phyloP scores from a whole-genome alignment of 2,329 filamentous ascomycete species.

The Cryphonectria japonica region DNA sequence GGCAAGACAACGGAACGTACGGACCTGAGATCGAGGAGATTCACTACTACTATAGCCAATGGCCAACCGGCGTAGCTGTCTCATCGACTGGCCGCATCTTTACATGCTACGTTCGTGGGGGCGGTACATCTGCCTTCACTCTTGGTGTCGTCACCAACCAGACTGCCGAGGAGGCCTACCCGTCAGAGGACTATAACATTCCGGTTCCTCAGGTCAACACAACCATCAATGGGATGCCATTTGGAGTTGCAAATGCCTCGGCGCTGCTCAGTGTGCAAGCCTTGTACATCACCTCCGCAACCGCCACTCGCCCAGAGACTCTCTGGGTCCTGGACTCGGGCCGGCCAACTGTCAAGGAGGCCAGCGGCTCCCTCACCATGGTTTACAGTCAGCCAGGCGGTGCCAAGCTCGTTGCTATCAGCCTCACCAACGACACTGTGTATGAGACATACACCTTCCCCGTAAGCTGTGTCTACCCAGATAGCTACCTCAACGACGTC shows the following conservation, averaged over 20 bases:
- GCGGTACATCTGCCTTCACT: slow-evolving; percentile 46
- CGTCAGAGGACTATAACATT: slow-evolving; percentile 2
- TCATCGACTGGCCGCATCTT: slow-evolving; percentile 48
- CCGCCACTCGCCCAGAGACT: slow-evolving; percentile 38
- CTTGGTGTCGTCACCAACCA: slow-evolving; percentile 51
- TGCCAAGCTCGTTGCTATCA: slow-evolving; percentile 48
- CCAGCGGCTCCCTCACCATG: slow-evolving; percentile 41
- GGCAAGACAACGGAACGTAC: slow-evolving; percentile 48
- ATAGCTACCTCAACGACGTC: slow-evolving; percentile 51
- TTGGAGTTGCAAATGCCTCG: slow-evolving; percentile 47
- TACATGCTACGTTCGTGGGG: slow-evolving; percentile 49
- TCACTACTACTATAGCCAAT: slow-evolving; percentile 52
- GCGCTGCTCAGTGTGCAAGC: slow-evolving; percentile 50
- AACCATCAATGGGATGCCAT: slow-evolving; percentile 44
- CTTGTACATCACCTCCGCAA: slow-evolving; percentile 46
- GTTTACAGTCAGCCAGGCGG: slow-evolving; percentile 49
- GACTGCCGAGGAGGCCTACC: slow-evolving; percentile 50
- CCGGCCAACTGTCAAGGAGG: slow-evolving; percentile 46
- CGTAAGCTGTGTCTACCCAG: slow-evolving; percentile 46
- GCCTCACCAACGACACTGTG: slow-evolving; percentile 43
- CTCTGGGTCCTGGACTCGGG: slow-evolving; percentile 51
- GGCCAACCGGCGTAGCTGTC: slow-evolving; percentile 50
- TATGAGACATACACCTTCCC: slow-evolving; percentile 47
- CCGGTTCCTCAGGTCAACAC: slow-evolving; percentile 47
- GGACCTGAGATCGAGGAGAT: slow-evolving; percentile 51